These are phyloP conservation scores for Ganoderma lingzhi DNA, from an alignment of 1,284 basidiomycete species.

Conservation along the genomic window DNA sequence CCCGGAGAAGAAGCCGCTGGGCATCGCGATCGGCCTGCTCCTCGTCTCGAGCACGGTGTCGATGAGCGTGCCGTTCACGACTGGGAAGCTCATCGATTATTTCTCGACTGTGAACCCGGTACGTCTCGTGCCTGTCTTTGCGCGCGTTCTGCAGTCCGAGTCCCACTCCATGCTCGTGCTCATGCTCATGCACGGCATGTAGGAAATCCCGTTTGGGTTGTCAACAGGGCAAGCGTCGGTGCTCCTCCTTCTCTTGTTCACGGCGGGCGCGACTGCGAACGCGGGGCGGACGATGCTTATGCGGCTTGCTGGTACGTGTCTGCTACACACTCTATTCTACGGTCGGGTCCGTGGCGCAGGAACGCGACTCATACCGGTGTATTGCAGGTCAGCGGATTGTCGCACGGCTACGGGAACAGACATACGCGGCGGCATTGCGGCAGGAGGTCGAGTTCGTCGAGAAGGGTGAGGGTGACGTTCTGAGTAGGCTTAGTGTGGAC, in stretches of 20 bases:
- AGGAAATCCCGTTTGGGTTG: slow-evolving; percentile 83
- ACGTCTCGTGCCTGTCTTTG: slow-evolving; percentile 41
- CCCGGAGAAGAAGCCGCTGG: slow-evolving; percentile 79
- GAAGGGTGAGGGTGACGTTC: slow-evolving; percentile 92
- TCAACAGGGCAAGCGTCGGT: slow-evolving; percentile 85
- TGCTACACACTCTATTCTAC: neutral
- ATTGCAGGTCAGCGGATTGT: slow-evolving; percentile 88
- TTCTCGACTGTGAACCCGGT: slow-evolving; percentile 80
- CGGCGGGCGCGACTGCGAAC: slow-evolving; percentile 88
- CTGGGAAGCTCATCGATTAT: slow-evolving; percentile 93
- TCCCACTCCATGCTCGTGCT: neutral
- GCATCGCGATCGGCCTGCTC: slow-evolving; percentile 73
- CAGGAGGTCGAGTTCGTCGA: slow-evolving; percentile 97
- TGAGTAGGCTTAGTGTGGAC: slow-evolving; percentile 92
- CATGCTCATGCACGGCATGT: slow-evolving; percentile 8
- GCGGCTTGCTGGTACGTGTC: slow-evolving; percentile 74
- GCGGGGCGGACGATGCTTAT: slow-evolving; percentile 90
- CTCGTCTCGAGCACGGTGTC: slow-evolving; percentile 82
- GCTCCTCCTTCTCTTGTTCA: slow-evolving; percentile 83
- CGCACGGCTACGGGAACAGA: slow-evolving; percentile 84
- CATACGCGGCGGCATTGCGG: slow-evolving; percentile 82
- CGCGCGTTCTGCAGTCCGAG: slow-evolving; percentile 28
- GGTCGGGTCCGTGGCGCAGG: neutral
- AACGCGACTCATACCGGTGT: neutral
- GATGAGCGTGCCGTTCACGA: slow-evolving; percentile 90